Evolutionary conservation across 306 rosid genomes (phyloP), one percentile per base, ranked within the genome.

Genomic region (Fagus sylvatica): DNA sequence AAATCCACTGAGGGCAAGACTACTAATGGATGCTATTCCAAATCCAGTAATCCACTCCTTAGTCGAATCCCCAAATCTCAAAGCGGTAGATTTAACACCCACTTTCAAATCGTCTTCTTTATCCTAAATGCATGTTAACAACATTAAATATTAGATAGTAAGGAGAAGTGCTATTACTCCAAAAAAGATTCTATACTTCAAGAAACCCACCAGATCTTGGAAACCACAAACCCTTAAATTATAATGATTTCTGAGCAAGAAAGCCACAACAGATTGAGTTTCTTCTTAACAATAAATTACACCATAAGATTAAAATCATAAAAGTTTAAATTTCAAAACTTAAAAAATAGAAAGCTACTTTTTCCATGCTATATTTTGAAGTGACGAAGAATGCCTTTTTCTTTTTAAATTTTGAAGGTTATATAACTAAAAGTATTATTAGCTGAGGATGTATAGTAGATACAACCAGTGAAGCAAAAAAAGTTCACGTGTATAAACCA

Each of bases 71-170:
- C 94, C 97, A 80, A 95, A 95, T 80, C 87, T 89, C 85, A 95
- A 84, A 78, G 99, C 99, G 15, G 97, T 95, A 81, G 97, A 95
- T 82, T 91, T 93, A 83, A 93, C 90, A 81, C 97, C 97, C 61
- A 95, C 98, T 86, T 88, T 93, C 81, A 92, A 72, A 81, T 93
- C 98, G 49, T 95, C 99, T 70, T 86, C 93, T 82, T 95, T 95
- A 78, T 95, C 99, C 99, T 93, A 85, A 67, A 88, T 71, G 75
- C 79, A 77, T 59, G 70, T 54, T 82, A 55, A 59, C 9, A 53
- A 64, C 32, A 42, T 41, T 37, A 13, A 60, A 32, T n/a, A 49
- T 46, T 53, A 34, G 17, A 16, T 12, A 30, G 65, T 30, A 30
- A n/a, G n/a, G n/a, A 59, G 9, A 51, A 33, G 2, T 10, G 17